These are phyloP conservation scores for Spinacia oleracea DNA, from an alignment of 179 eudicot species.

Conservation along the genomic window DNA sequence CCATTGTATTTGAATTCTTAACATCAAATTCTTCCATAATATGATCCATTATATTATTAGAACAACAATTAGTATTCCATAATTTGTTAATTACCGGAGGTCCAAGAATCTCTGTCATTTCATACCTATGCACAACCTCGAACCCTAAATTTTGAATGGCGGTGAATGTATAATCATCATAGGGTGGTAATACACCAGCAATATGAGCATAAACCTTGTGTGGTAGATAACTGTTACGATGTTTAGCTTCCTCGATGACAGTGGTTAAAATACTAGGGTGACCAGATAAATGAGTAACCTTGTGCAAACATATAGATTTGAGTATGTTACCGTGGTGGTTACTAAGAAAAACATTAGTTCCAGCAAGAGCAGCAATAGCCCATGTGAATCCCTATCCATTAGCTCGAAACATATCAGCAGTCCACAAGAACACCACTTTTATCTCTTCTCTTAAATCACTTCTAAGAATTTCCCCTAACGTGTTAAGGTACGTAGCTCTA, in stretches of 20 bases:
- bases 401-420: slow-evolving; percentile 71
- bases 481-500: slow-evolving; percentile 52
- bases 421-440: slow-evolving; percentile 52
- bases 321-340: slow-evolving; percentile 21
- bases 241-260: slow-evolving; percentile 36
- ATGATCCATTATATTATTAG: slow-evolving; percentile 22
- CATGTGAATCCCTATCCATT: slow-evolving; percentile 72
- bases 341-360: slow-evolving; percentile 55
- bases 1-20: slow-evolving; percentile 55
- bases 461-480: slow-evolving; percentile 42
- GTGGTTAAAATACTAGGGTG: slow-evolving; percentile 39
- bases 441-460: slow-evolving; percentile 29
- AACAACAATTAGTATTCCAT: slow-evolving; percentile 39
- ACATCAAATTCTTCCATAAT: slow-evolving; percentile 60
- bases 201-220: slow-evolving; percentile 42
- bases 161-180: slow-evolving; percentile 35
- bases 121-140: slow-evolving; percentile 56
- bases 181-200: slow-evolving; percentile 66
- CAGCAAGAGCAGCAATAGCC: slow-evolving; percentile 62
- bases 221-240: no score
- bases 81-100: slow-evolving; percentile 41
- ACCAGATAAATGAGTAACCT: slow-evolving; percentile 59
- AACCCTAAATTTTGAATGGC: slow-evolving; percentile 58
- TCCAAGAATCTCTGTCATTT: slow-evolving; percentile 70
- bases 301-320: slow-evolving; percentile 36